Base-by-base conservation (phyloP, 306 rosid species). In the Lagenaria siceraria region DNA sequence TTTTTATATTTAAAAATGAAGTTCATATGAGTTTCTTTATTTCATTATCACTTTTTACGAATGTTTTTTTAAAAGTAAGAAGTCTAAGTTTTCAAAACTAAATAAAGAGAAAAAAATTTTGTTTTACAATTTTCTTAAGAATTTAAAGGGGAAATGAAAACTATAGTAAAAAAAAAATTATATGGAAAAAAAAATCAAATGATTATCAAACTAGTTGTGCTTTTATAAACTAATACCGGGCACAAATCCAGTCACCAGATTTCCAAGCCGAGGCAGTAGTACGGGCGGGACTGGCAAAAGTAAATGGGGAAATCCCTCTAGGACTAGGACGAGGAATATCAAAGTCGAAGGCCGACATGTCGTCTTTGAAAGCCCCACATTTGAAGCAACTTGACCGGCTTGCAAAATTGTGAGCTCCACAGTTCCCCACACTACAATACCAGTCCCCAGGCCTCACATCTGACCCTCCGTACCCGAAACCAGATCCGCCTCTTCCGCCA, bases 171-270 rank as follows among this genome's bases (percentile, higher is more conserved):
- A 36, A 36, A 36, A 36, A 36, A n/a, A n/a, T n/a, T n/a, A n/a
- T n/a, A n/a, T n/a, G n/a, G n/a, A n/a, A n/a, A 6, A 36, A 5
- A 42, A 42, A 42, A 3, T 2, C 13, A 42, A 42, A 42, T 42
- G 13, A 42, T 42, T 42, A 42, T 42, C 48, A n/a, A n/a, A n/a
- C n/a, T n/a, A n/a, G n/a, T n/a, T n/a, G n/a, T n/a, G n/a, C n/a
- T n/a, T n/a, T n/a, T n/a, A n/a, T n/a, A n/a, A n/a, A n/a, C n/a
- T n/a, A n/a, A n/a, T n/a, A n/a, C 99, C 97, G 89, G 86, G n/a
- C 87, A 77, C 99, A 95, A 80, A 95, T 92, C 99, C 99, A 95
- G 29, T 95, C 99, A 14, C 99, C 99, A 24, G 99, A 95, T 78
- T 92, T 95, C 99, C 99, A 92, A 33, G 93, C 96, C 33, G 97